Conservation (phyloP, 1,284 basidiomycete species). For the Sporisorium reilianum region DNA sequence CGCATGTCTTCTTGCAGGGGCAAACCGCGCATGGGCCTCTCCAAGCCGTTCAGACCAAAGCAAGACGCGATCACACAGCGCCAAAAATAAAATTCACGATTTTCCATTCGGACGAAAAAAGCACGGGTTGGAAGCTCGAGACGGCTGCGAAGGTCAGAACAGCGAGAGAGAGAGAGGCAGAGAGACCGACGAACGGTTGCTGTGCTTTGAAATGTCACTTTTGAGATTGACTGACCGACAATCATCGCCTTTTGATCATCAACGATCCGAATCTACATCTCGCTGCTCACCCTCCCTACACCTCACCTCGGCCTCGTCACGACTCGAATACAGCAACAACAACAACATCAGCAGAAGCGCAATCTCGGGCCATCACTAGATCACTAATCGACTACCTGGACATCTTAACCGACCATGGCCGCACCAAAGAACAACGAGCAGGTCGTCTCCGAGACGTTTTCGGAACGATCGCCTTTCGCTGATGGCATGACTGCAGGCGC, state of each 20-base stretch:
- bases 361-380: background rate
- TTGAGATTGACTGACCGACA: constrained; percentile 8
- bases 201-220: constrained; percentile 1
- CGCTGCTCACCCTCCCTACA: background rate
- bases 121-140: constrained; percentile 7
- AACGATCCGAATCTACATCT: no score
- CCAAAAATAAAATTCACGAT: background rate
- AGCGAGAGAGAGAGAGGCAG: no score
- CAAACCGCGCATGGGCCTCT: constrained; percentile 26
- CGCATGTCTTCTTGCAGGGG: background rate
- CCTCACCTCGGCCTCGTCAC: no score
- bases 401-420: constrained; percentile 26
- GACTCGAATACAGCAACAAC: background rate
- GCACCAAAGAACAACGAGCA: constrained; percentile 40
- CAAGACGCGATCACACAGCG: constrained; percentile 22
- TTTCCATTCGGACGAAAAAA: constrained; percentile 29
- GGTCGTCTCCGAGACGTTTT: constrained; percentile 52
- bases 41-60: background rate
- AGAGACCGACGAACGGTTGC: background rate
- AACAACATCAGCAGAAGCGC: background rate
- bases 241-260: background rate
- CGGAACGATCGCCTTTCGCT: constrained; percentile 52
- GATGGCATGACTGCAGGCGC: constrained; percentile 58
- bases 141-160: constrained; percentile 32
- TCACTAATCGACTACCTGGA: background rate